Conservation (phyloP, 2,329 filamentous ascomycete genomes). For the Aspergillus hortae region DNA sequence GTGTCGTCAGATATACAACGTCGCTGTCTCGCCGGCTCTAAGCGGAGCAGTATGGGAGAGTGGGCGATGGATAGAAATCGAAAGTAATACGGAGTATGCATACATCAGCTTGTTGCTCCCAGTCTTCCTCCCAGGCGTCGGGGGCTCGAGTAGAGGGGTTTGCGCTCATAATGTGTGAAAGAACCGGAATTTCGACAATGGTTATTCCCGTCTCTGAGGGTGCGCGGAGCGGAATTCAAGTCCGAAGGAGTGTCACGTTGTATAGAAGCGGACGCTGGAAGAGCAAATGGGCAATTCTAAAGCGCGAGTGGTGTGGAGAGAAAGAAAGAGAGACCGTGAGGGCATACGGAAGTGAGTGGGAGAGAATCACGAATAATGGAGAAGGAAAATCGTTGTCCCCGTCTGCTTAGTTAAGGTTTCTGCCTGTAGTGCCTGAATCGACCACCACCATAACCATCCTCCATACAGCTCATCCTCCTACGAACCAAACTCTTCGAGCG, state of each 20-base stretch:
- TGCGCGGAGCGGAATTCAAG: neutral
- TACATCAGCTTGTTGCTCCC: slow-evolving; percentile 76
- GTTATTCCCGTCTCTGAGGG: neutral
- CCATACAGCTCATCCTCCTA: neutral
- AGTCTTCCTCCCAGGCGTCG: slow-evolving; percentile 90
- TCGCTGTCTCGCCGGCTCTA: neutral
- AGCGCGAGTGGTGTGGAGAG: neutral
- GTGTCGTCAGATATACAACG: neutral
- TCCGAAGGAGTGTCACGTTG: neutral
- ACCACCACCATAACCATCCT: neutral
- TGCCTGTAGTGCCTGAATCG: neutral
- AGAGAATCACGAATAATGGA: slow-evolving; percentile 8
- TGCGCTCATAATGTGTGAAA: slow-evolving; percentile 32
- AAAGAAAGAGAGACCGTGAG: neutral
- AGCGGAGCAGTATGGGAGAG: neutral
- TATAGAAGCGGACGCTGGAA: neutral
- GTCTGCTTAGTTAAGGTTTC: slow-evolving; percentile 7
- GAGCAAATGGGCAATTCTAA: neutral
- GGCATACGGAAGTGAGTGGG: slow-evolving; percentile 5
- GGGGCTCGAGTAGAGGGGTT: slow-evolving; percentile 54
- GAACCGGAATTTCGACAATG: neutral
- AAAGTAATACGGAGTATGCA: slow-evolving; percentile 6
- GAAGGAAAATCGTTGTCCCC: slow-evolving; percentile 9
- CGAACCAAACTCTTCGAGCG: too few species aligned
- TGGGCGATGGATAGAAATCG: neutral